Conservation (phyloP, 139 green algal species). For the Trebouxia sp. region DNA sequence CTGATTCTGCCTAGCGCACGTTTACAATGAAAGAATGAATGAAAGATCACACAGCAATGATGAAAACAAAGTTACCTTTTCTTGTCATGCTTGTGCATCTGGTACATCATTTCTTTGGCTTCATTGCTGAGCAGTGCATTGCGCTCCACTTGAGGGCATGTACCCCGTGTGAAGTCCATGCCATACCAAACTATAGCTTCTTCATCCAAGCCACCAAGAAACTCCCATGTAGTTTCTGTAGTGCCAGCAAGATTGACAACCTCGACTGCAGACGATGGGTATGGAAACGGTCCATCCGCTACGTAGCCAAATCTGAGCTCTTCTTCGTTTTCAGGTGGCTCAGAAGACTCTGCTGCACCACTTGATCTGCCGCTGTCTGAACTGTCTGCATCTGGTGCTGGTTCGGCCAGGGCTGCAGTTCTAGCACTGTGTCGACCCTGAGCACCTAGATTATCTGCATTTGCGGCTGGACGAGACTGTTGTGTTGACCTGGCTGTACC, state of each 20-base stretch:
- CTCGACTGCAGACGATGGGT: conserved; percentile 4
- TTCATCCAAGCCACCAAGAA: conserved; percentile 18
- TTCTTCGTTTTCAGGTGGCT: neutral
- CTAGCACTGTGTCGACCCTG: neutral
- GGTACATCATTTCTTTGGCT: conserved; percentile 31
- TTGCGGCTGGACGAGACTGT: too few relatives aligned
- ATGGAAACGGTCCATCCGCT: neutral
- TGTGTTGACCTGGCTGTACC: too few relatives aligned
- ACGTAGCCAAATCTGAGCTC: neutral
- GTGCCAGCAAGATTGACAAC: neutral
- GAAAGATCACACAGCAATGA: neutral
- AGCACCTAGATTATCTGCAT: too few relatives aligned
- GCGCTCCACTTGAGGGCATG: neutral
- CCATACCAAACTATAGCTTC: neutral
- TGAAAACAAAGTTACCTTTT: neutral
- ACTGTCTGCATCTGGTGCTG: neutral
- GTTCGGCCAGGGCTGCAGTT: neutral
- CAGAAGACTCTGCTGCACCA: neutral
- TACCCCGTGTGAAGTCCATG: conserved; percentile 26
- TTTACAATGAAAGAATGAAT: neutral
- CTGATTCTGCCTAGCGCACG: neutral
- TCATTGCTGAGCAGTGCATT: conserved; percentile 33
- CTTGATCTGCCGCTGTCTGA: neutral
- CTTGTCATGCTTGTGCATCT: conserved; percentile 15
- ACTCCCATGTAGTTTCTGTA: conserved; percentile 5